Percentiles rank a stretch among this genome's conserved stretches.
phyloP scores from a whole-genome alignment of 148 eudicot species.

The Spergularia marina region DNA sequence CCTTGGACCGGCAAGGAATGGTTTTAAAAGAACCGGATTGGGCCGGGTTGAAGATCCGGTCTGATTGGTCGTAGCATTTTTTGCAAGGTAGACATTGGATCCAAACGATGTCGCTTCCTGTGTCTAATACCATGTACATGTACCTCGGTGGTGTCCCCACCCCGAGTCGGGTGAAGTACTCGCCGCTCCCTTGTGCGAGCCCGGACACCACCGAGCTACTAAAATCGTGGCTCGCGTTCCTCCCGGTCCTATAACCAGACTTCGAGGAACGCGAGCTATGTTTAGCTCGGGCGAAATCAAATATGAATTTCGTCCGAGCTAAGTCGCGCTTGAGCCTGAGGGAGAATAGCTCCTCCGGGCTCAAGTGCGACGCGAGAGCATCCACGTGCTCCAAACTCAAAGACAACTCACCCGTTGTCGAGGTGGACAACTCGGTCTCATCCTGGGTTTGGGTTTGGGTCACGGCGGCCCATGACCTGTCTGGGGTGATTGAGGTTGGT shows the following conservation, averaged over 20 bases:
- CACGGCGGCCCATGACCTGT: background rate
- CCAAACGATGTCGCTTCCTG: slow-evolving; percentile 97
- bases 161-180: slow-evolving; percentile 95
- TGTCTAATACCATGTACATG: slow-evolving; percentile 83
- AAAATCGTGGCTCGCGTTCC: slow-evolving; percentile 33
- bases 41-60: slow-evolving; percentile 68
- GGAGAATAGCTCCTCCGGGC: slow-evolving; percentile 48
- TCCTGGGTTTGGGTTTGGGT: slow-evolving; percentile 18
- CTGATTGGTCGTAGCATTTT: slow-evolving; percentile 79
- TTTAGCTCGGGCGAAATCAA: slow-evolving; percentile 6
- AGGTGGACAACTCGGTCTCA: background rate
- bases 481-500: slow-evolving; percentile 17
- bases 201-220: slow-evolving; percentile 89
- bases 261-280: slow-evolving; percentile 5
- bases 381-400: slow-evolving; percentile 58
- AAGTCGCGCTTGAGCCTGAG: slow-evolving; percentile 60
- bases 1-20: slow-evolving; percentile 58
- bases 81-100: slow-evolving; percentile 77
- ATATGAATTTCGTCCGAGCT: slow-evolving; percentile 37
- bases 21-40: slow-evolving; percentile 48
- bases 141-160: slow-evolving; percentile 77
- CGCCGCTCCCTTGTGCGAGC: slow-evolving; percentile 80
- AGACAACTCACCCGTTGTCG: slow-evolving; percentile 10
- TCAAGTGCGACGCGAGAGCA: slow-evolving; percentile 36
- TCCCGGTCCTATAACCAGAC: background rate